Evolutionary conservation across 192 early-diverging fungal species (phyloP).

Genomic region (Backusella psychrophila): DNA sequence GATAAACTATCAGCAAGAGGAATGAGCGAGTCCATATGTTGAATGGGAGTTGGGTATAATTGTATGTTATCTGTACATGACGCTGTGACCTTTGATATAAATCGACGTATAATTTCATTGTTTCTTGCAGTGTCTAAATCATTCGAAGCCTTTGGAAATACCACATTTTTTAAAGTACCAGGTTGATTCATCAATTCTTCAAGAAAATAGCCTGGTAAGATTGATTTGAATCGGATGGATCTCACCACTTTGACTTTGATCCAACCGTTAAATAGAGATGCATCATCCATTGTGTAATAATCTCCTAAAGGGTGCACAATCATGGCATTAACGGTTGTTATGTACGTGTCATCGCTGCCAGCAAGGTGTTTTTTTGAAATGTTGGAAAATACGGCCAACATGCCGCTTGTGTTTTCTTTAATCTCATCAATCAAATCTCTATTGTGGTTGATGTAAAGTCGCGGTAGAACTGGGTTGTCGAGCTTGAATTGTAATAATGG

Average conservation of each 20-base stretch:
- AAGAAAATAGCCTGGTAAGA: constrained; percentile 14
- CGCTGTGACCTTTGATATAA: constrained; percentile 9
- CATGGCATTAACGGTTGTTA: background rate
- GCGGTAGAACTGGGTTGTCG: constrained; percentile 1
- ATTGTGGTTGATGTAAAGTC: constrained; percentile 30
- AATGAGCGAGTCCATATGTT: background rate
- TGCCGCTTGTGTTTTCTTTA: background rate
- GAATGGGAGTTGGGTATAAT: constrained; percentile 4
- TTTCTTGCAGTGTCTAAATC: background rate
- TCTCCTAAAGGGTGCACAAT: constrained; percentile 21
- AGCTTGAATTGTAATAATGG: background rate
- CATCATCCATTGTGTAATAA: background rate
- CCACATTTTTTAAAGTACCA: constrained; percentile 18
- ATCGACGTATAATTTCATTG: background rate
- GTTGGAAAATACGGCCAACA: constrained; percentile 3
- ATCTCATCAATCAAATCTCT: constrained; percentile 15
- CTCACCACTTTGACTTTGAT: constrained; percentile 23
- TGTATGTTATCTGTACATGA: background rate
- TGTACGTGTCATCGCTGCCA: background rate
- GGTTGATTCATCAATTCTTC: constrained; percentile 2
- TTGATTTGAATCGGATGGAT: background rate
- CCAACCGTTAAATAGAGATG: constrained; percentile 11
- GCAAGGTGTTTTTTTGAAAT: background rate
- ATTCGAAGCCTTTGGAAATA: background rate
- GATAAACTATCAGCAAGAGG: background rate